Evolutionary conservation across 345 rosid genomes (phyloP), one percentile per base, ranked within the genome.

Genomic region (Salix suchowensis): DNA sequence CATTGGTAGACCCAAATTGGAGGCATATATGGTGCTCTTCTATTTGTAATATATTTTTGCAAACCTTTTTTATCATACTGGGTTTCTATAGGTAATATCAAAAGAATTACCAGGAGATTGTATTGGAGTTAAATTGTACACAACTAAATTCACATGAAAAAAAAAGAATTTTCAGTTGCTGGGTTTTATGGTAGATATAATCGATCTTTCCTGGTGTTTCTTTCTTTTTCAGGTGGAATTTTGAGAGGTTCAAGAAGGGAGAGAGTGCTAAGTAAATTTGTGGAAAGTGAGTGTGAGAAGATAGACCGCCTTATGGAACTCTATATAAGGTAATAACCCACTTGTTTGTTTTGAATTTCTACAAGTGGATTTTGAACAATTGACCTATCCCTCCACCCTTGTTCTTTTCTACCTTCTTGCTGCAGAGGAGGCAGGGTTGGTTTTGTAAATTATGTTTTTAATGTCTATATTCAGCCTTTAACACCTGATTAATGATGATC

Each of bases 271-370:
- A 87, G 96, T 84, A 96, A 96, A 78, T 96, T 93, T 72, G 94
- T 96, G 62, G 99, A 96, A 85, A 96, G 83, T 74, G 99, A 96
- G 75, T 93, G 80, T 80, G 99, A 96, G 89, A 96, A 96, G 90
- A 96, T 96, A 79, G 99, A 93, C 82, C 93, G 97, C 50, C 94
- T 96, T 64, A 90, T 96, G 93, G 99, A 96, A 79, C 89, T 93
- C 58, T 96, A 89, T 77, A 78, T 88, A 65, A 92, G 99, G 98
- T 96, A 83, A 54, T 26, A 44, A 44, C 19, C 76, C 7, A 1
- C 60, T 65, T 18, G 5, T 24, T 77, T 50, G 19, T 54, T 52
- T 67, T 64, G 67, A 48, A 24, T 44, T 73, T 64, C 65, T 76
- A 48, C 36, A 9, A 8, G 18, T 37, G 23, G n/a, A 55, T 54